Evolutionary conservation across 345 rosid species (phyloP), one percentile per base, ranked within the genome.

Genomic region (Barbarea vulgaris): DNA sequence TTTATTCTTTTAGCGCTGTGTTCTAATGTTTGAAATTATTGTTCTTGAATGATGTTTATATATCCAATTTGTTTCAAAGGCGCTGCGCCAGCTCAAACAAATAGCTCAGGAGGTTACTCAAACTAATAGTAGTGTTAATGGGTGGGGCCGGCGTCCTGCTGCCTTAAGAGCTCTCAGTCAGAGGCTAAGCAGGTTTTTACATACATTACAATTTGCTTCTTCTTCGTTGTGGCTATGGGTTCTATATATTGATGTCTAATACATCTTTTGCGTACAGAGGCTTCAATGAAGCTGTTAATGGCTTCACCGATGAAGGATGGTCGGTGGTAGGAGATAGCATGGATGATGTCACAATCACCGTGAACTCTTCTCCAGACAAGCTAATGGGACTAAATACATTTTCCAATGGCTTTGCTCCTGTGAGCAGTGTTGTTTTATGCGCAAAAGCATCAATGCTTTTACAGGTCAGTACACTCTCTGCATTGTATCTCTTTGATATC

Each of bases 391-490:
- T 86, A 36, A 91, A 93, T 78, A 77, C 98, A 12, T 96, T 89
- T 64, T 58, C 82, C 19, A 89, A 89, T 83, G 99, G 98, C 51
- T 96, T 93, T 82, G 78, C 90, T 51, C 79, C 96, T 77, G 93
- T 96, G 42, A 89, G 87, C 80, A 93, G 70, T 70, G 89, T 93
- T 0, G 91, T 96, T 46, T 74, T 96, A 68, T 93, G 99, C 24
- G 99, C 99, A 41, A 93, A 90, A 73, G 99, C 99, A 42, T 96
- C 99, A 0, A 96, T 96, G 99, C 97, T 96, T 51, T 85, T 96
- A 77, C 98, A 93, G 97, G 99, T 91, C 4, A n/a, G 81, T 65
- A 3, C 67, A 59, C 34, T 30, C 33, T 30, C 33, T 30, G 33
- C 33, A 30, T 7, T 30, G 33, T 30, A 30, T 30, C 33, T 30